A percentile compares a stretch with the other conserved stretches of the same genome.
Evolutionary conservation across 306 rosid species (phyloP).

Genomic region (Cucurbita pepo): DNA sequence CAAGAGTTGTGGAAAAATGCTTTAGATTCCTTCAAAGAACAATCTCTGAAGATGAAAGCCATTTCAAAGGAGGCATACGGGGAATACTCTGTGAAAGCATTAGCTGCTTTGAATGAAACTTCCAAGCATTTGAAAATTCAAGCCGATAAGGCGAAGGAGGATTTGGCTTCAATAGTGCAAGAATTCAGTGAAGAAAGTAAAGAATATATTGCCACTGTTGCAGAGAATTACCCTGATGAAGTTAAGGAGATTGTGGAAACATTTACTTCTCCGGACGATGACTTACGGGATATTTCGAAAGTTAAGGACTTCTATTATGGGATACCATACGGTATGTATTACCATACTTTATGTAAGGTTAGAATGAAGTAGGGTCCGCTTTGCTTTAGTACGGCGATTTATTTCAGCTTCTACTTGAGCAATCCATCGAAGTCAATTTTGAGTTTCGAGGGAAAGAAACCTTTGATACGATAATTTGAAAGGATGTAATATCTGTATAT

Average conservation of each 20-base stretch:
- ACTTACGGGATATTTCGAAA: constrained; percentile 40
- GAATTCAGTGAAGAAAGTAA: constrained; percentile 65
- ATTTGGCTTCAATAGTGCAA: constrained; percentile 43
- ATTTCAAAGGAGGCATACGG: constrained; percentile 78
- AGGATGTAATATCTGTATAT: not conserved
- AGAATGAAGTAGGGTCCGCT: not conserved
- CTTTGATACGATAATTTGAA: not conserved
- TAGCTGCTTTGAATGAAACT: constrained; percentile 45
- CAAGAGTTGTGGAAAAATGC: constrained; percentile 70
- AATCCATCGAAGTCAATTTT: not conserved
- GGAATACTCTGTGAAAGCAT: constrained; percentile 61
- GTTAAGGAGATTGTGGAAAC: constrained; percentile 73
- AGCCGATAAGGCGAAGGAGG: constrained; percentile 55
- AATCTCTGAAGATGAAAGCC: constrained; percentile 55
- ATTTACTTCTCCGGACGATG: constrained; percentile 41
- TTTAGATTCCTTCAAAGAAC: constrained; percentile 64
- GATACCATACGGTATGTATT: constrained; percentile 78
- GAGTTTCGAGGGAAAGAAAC: not conserved
- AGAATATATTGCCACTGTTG: constrained; percentile 47
- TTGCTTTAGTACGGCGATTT: not conserved
- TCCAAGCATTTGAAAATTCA: constrained; percentile 65
- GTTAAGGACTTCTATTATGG: constrained; percentile 75
- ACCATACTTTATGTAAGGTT: not conserved
- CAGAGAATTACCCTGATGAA: constrained; percentile 62
- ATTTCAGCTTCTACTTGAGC: not conserved